Conservation (phyloP, 345 rosid genomes). For the Eucalyptus rudis region DNA sequence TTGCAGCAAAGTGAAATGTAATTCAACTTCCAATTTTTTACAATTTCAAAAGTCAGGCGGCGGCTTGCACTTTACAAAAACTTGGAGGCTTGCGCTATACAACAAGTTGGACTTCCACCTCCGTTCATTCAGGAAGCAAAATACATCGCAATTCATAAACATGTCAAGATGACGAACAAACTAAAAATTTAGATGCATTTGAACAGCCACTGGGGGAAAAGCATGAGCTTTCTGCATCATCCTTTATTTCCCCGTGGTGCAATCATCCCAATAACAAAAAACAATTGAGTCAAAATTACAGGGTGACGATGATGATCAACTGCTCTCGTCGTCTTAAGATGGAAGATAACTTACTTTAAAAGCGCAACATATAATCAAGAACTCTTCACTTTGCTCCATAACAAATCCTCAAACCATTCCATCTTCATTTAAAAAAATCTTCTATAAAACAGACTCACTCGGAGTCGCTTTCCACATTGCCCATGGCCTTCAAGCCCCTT, state of each 20-base stretch:
- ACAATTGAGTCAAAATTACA: neutral
- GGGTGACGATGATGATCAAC: neutral
- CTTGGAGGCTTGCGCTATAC: neutral
- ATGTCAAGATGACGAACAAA: neutral
- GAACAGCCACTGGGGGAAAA: neutral
- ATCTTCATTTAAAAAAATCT: neutral
- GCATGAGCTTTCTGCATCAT: neutral
- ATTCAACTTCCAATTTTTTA: neutral
- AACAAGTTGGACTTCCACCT: neutral
- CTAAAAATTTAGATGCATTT: neutral
- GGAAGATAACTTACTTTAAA: neutral
- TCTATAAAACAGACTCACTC: conserved; percentile 14
- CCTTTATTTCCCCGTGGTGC: neutral
- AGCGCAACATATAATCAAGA: neutral
- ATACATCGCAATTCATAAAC: neutral
- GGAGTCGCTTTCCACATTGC: conserved; percentile 61
- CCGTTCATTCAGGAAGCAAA: neutral
- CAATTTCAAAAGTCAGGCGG: neutral
- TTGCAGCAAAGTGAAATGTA: neutral
- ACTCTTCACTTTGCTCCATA: neutral
- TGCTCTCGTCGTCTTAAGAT: neutral
- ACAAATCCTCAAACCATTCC: neutral
- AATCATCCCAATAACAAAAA: neutral
- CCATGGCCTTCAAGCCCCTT: conserved; percentile 71
- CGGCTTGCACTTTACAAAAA: neutral